A percentile compares a stretch with the other conserved stretches of the same genome.
Conservation (phyloP, 2,329 filamentous ascomycete genomes). For the Mycosphaerelloides madeirae region DNA sequence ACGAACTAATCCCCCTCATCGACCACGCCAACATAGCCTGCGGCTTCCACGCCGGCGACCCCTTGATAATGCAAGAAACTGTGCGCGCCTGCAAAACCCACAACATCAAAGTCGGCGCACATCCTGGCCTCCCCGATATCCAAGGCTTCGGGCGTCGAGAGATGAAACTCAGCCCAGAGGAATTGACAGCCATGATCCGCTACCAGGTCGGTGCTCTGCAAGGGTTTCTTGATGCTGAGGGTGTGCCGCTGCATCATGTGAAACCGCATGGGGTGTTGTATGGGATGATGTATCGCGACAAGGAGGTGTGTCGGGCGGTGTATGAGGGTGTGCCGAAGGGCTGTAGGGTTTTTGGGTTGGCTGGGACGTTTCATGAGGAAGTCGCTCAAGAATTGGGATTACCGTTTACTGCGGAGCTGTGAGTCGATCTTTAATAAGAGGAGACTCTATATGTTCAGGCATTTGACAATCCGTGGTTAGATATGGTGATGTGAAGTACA, state of each 20-base stretch:
- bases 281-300: constrained; percentile 50
- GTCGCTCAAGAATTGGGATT: constrained; percentile 51
- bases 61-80: constrained; percentile 60
- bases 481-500: constrained; percentile 55
- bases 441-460: neutral
- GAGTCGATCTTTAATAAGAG: constrained; percentile 1
- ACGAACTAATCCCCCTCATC: constrained; percentile 57
- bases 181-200: constrained; percentile 46
- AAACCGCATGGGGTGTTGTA: constrained; percentile 54
- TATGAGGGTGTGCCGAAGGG: constrained; percentile 50
- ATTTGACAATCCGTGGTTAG: neutral
- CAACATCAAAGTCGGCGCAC: constrained; percentile 55
- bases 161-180: constrained; percentile 49
- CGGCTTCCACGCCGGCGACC: constrained; percentile 48
- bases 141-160: constrained; percentile 61
- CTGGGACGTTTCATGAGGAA: constrained; percentile 52
- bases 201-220: constrained; percentile 62
- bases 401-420: constrained; percentile 50
- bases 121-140: constrained; percentile 61
- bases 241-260: constrained; percentile 55
- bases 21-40: constrained; percentile 53
- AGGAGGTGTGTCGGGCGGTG: constrained; percentile 49
- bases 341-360: constrained; percentile 50
- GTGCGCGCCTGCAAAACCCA: constrained; percentile 55
- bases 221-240: constrained; percentile 55